Conservation (phyloP, 1,284 basidiomycete genomes). For the Melampsora americana region DNA sequence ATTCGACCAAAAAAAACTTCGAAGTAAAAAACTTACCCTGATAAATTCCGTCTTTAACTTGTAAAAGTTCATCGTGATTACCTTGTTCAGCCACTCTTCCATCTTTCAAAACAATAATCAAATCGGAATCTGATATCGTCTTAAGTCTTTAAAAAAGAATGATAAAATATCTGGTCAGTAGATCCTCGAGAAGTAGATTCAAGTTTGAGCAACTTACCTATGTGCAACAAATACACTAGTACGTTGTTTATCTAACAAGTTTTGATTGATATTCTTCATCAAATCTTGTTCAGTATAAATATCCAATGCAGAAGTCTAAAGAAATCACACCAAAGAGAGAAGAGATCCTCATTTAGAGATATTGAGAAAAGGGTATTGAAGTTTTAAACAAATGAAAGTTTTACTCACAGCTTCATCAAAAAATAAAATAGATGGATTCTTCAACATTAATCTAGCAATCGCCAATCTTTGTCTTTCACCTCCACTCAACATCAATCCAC, state of each 20-base stretch:
- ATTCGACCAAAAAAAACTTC: neutral
- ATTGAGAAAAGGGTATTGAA: neutral
- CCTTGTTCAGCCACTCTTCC: constrained; percentile 52
- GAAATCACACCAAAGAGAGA: neutral
- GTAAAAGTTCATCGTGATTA: constrained; percentile 52
- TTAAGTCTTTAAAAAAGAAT: constrained; percentile 15
- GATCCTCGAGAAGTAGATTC: neutral
- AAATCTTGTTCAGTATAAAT: constrained; percentile 42
- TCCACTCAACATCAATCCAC: constrained; percentile 42
- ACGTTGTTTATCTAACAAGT: constrained; percentile 33
- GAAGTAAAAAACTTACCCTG: constrained; percentile 10
- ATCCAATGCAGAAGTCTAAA: constrained; percentile 43
- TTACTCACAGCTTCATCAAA: constrained; percentile 42
- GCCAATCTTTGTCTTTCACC: constrained; percentile 43
- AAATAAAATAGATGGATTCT: constrained; percentile 40
- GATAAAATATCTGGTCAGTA: neutral
- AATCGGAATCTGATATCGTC: constrained; percentile 47
- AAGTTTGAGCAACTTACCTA: constrained; percentile 21
- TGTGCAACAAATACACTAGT: constrained; percentile 44
- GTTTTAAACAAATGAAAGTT: neutral
- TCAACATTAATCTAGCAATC: constrained; percentile 43
- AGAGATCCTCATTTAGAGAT: neutral
- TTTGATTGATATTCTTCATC: constrained; percentile 40
- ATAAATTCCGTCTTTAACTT: constrained; percentile 45
- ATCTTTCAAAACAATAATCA: constrained; percentile 52